Conservation (phyloP, 2,329 filamentous ascomycete genomes). For the Aspergillus neoniger region DNA sequence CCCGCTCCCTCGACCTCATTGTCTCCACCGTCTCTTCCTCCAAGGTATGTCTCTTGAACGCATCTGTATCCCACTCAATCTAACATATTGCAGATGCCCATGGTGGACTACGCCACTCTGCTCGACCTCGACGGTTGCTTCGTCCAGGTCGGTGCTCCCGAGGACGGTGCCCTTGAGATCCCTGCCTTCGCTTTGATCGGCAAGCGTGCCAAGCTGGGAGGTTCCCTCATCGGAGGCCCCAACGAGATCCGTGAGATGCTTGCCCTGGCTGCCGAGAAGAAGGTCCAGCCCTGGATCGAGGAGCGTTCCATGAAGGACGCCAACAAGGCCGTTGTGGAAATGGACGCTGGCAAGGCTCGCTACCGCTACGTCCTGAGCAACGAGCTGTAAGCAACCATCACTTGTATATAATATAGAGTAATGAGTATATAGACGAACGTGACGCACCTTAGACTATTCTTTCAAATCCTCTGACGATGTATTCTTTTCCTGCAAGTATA, state of each 20-base stretch:
- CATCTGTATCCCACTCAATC: neutral
- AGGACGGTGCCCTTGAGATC: slow-evolving; percentile 56
- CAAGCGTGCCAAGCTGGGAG: slow-evolving; percentile 52
- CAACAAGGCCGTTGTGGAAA: slow-evolving; percentile 46
- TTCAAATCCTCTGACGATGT: slow-evolving; percentile 33
- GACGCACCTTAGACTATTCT: slow-evolving; percentile 14
- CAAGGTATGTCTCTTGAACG: slow-evolving; percentile 11
- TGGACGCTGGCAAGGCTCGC: slow-evolving; percentile 46
- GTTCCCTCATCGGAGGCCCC: slow-evolving; percentile 45
- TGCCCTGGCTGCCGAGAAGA: slow-evolving; percentile 42
- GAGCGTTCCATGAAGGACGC: slow-evolving; percentile 44
- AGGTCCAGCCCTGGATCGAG: slow-evolving; percentile 44
- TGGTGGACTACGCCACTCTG: slow-evolving; percentile 61
- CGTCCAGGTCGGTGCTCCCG: slow-evolving; percentile 67
- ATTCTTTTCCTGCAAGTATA: slow-evolving; percentile 19
- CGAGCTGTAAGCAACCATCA: slow-evolving; percentile 25
- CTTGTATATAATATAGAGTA: neutral
- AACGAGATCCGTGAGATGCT: slow-evolving; percentile 48
- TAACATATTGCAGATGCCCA: slow-evolving; percentile 52
- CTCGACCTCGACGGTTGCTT: slow-evolving; percentile 60
- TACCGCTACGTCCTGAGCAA: slow-evolving; percentile 50
- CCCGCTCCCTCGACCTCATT: slow-evolving; percentile 55
- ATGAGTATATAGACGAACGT: slow-evolving; percentile 11
- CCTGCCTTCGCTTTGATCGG: slow-evolving; percentile 58
- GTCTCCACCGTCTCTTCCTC: slow-evolving; percentile 56